A percentile compares a stretch with the other conserved stretches of the same genome.
Conservation (phyloP, 371 early-diverging fungal genomes). For the Chytridium lagenaria region DNA sequence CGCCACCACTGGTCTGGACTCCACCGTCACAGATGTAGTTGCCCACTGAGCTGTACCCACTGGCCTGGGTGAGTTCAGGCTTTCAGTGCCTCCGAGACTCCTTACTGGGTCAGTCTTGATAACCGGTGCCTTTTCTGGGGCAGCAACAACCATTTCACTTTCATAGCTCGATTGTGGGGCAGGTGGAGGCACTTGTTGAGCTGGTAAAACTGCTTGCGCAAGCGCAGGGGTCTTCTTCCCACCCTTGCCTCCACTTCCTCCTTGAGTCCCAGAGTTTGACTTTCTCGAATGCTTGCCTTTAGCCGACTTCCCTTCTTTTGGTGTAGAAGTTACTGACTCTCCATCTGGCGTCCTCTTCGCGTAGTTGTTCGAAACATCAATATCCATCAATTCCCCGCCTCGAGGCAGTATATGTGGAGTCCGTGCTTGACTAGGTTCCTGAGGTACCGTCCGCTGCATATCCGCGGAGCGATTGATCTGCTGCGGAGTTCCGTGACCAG, state of each 20-base stretch:
- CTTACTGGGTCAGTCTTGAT: not conserved
- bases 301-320: not conserved
- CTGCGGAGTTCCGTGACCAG: not conserved
- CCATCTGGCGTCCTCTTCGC: not conserved
- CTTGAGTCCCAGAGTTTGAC: not conserved
- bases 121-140: not conserved
- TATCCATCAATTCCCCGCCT: slow-evolving; percentile 13
- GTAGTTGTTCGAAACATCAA: not conserved
- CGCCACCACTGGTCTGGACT: not conserved
- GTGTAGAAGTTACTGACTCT: not conserved
- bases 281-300: slow-evolving; percentile 10
- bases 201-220: not conserved
- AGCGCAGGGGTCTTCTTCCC: slow-evolving; percentile 10
- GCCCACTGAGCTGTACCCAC: not conserved
- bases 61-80: not conserved
- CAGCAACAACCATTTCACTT: not conserved
- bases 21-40: not conserved
- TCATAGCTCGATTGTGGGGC: not conserved
- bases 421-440: not conserved
- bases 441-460: not conserved
- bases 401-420: slow-evolving; percentile 8
- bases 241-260: slow-evolving; percentile 2
- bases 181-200: not conserved
- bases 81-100: not conserved
- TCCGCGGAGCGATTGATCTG: not conserved